These are phyloP conservation scores for Gentiana dahurica DNA, from an alignment of 257 asterid species.

Conservation along the genomic window DNA sequence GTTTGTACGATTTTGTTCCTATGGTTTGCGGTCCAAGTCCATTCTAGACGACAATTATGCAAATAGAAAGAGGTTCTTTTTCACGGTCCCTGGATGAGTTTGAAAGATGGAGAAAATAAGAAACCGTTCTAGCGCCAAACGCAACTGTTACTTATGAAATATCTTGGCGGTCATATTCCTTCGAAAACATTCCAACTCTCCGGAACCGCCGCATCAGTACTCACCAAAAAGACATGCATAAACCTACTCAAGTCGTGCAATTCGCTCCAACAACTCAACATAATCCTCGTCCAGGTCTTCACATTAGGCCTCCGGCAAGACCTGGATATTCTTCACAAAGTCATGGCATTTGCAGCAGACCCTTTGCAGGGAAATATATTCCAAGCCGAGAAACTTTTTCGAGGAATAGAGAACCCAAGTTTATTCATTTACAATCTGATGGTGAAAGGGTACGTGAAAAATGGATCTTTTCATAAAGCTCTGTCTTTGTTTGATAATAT, in stretches of 20 bases:
- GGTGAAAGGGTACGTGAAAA: slow-evolving; percentile 54
- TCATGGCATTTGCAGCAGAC: slow-evolving; percentile 45
- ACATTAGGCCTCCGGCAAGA: slow-evolving; percentile 44
- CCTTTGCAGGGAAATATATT: slow-evolving; percentile 21
- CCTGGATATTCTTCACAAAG: slow-evolving; percentile 59
- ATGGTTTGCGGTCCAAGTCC: slow-evolving; percentile 19
- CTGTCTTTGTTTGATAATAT: slow-evolving; percentile 60
- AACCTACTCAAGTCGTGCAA: slow-evolving; percentile 59
- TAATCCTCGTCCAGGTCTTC: slow-evolving; percentile 64
- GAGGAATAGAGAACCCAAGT: slow-evolving; percentile 34
- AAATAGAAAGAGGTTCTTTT: slow-evolving; percentile 34
- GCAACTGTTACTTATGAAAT: not conserved
- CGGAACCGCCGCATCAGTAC: slow-evolving; percentile 8
- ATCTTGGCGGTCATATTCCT: slow-evolving; percentile 16
- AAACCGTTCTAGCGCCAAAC: slow-evolving; percentile 7
- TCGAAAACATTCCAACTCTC: slow-evolving; percentile 19
- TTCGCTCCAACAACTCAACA: slow-evolving; percentile 36
- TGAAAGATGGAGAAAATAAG: slow-evolving; percentile 23
- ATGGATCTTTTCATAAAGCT: slow-evolving; percentile 28
- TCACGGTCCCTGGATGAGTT: slow-evolving; percentile 29
- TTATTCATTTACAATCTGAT: slow-evolving; percentile 59
- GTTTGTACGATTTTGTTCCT: slow-evolving; percentile 25
- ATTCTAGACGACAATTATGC: slow-evolving; percentile 2
- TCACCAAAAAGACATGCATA: slow-evolving; percentile 35
- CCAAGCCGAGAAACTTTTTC: slow-evolving; percentile 49